A percentile compares a stretch with the other conserved stretches of the same genome.
These are phyloP conservation scores for Acorus calamus DNA, from an alignment of 106 monocot genomes.

Conservation along the genomic window DNA sequence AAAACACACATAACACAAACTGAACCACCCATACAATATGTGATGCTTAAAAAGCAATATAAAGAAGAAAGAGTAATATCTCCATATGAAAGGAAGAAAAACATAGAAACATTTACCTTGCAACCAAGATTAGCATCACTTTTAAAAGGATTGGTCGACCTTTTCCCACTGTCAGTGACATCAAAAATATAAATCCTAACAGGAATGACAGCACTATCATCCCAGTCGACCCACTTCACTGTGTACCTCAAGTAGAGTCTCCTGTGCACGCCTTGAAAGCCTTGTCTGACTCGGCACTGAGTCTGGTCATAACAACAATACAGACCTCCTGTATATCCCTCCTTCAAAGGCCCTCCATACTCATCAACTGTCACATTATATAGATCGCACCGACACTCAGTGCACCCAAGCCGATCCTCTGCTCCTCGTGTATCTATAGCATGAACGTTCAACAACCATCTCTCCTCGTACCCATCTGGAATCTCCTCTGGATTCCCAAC, in stretches of 20 bases:
- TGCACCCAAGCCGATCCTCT: slow-evolving; percentile 53
- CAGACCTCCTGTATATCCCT: slow-evolving; percentile 65
- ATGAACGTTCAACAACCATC: slow-evolving; percentile 80
- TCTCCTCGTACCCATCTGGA: slow-evolving; percentile 59
- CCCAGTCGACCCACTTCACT: slow-evolving; percentile 63
- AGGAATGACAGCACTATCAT: slow-evolving; percentile 29
- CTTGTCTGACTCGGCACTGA: slow-evolving; percentile 34
- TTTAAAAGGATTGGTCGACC: not conserved
- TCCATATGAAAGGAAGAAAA: too few species aligned
- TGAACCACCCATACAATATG: too few species aligned
- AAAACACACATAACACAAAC: too few species aligned
- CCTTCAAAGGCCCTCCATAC: slow-evolving; percentile 9
- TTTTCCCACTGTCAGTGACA: slow-evolving; percentile 27
- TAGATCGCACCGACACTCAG: slow-evolving; percentile 65
- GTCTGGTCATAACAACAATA: slow-evolving; percentile 66
- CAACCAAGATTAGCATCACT: slow-evolving; percentile 8
- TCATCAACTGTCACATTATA: slow-evolving; percentile 58
- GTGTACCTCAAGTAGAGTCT: slow-evolving; percentile 62
- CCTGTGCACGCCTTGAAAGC: slow-evolving; percentile 14
- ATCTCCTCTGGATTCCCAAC: slow-evolving; percentile 39
- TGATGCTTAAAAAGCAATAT: too few species aligned
- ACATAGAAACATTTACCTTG: slow-evolving; percentile 25
- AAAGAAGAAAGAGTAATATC: too few species aligned
- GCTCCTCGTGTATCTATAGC: slow-evolving; percentile 77
- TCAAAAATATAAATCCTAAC: slow-evolving; percentile 85